These are phyloP conservation scores for Rostrohypoxylon terebratum DNA, from an alignment of 495 filamentous ascomycete species.

Conservation along the genomic window DNA sequence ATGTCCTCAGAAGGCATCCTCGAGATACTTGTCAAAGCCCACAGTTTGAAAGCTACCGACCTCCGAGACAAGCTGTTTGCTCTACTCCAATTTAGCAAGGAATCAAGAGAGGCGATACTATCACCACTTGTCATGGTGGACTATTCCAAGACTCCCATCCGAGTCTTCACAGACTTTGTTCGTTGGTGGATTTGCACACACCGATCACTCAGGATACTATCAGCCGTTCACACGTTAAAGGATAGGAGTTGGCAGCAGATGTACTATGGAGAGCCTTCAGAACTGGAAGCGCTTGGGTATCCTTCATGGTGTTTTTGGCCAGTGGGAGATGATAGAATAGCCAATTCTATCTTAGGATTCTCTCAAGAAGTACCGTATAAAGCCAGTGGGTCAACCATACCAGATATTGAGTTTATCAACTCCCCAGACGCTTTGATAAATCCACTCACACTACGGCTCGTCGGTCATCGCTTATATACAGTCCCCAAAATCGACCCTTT, in stretches of 20 bases:
- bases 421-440: not conserved
- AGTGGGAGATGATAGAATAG: not conserved
- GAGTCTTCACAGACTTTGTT: not conserved
- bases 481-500: not conserved
- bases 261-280: not conserved
- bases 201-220: constrained; percentile 7
- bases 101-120: not conserved
- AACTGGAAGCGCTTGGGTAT: not conserved
- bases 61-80: constrained; percentile 4
- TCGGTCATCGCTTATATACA: not conserved
- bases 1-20: not conserved
- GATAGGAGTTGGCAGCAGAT: not conserved
- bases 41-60: not conserved
- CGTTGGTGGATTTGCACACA: constrained; percentile 4
- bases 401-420: not conserved
- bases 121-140: not conserved
- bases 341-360: not conserved
- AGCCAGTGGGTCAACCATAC: not conserved
- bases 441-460: not conserved
- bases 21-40: constrained; percentile 1
- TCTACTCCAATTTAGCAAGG: not conserved
- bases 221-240: not conserved
- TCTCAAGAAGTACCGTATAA: not conserved
- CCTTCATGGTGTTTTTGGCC: not conserved
- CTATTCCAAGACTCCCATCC: not conserved